These are phyloP conservation scores for Mortierella sp. DNA, from an alignment of 371 early-diverging fungal species.

Conservation along the genomic window DNA sequence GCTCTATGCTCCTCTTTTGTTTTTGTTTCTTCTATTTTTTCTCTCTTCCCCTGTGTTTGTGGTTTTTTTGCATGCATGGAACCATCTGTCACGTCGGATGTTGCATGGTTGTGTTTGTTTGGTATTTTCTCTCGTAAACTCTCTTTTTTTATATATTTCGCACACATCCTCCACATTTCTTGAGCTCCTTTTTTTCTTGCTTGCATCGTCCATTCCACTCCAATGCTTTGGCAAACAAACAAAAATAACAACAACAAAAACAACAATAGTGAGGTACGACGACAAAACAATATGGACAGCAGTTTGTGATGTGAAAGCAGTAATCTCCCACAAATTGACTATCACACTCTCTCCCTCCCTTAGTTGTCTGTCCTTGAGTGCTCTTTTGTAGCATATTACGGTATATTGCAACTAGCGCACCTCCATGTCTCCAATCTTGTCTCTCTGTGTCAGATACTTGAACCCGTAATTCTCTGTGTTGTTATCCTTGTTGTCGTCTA, in stretches of 20 bases:
- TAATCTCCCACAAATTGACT: conserved; percentile 2
- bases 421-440: conserved; percentile 1
- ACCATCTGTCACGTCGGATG: background rate
- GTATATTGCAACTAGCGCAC: background rate
- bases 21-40: background rate
- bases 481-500: background rate
- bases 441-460: background rate
- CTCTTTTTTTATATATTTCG: background rate
- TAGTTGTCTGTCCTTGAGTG: background rate
- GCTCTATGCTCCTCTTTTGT: background rate
- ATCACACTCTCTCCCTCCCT: background rate
- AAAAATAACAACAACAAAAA: background rate
- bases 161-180: background rate
- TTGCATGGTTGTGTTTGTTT: conserved; percentile 7
- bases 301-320: background rate
- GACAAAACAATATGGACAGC: background rate
- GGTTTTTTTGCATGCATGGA: conserved; percentile 19
- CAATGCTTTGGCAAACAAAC: background rate
- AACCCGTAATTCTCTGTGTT: background rate
- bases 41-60: background rate
- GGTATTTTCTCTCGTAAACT: background rate
- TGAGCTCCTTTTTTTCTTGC: background rate
- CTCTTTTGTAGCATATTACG: background rate
- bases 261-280: background rate
- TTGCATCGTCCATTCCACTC: background rate